Conservation (phyloP, 2,329 filamentous ascomycete genomes). For the Arthrobotrys conoides region DNA sequence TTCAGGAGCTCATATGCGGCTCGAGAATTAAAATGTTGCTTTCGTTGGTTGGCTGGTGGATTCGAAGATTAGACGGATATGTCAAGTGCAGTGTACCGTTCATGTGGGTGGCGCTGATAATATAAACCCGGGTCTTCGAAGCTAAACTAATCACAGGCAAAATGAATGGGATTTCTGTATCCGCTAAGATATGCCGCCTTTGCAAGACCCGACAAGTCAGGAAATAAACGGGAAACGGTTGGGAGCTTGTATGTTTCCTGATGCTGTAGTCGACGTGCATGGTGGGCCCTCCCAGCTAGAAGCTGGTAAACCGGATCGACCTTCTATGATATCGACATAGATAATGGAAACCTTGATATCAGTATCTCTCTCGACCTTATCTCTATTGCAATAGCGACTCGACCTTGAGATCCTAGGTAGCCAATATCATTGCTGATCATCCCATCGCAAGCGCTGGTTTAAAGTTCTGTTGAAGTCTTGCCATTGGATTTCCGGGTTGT, state of each 20-base stretch:
- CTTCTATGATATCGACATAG: constrained; percentile 8
- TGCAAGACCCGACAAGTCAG: constrained; percentile 3
- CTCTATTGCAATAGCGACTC: background rate
- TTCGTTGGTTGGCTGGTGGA: background rate
- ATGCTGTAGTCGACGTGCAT: background rate
- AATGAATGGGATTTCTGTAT: constrained; percentile 3
- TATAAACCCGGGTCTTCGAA: constrained; percentile 10
- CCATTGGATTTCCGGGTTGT: constrained; percentile 11
- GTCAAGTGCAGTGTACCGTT: background rate
- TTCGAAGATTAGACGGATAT: constrained; percentile 21
- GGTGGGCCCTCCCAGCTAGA: constrained; percentile 25
- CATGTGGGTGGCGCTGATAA: constrained; percentile 17
- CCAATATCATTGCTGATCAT: constrained; percentile 41
- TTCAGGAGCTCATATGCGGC: background rate
- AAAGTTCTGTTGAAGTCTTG: constrained; percentile 12
- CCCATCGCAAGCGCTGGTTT: constrained; percentile 31
- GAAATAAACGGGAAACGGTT: constrained; percentile 20
- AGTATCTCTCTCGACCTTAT: constrained; percentile 7
- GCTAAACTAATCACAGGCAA: constrained; percentile 20
- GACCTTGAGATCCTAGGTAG: constrained; percentile 44
- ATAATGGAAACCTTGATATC: constrained; percentile 19
- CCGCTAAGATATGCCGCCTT: constrained; percentile 19
- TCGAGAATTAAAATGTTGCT: background rate
- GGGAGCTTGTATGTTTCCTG: background rate
- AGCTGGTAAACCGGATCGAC: constrained; percentile 30